Percentiles rank a stretch among this genome's conserved stretches.
Conservation (phyloP, 352 stramenopile genomes). For the Globisporangium emineosum region DNA sequence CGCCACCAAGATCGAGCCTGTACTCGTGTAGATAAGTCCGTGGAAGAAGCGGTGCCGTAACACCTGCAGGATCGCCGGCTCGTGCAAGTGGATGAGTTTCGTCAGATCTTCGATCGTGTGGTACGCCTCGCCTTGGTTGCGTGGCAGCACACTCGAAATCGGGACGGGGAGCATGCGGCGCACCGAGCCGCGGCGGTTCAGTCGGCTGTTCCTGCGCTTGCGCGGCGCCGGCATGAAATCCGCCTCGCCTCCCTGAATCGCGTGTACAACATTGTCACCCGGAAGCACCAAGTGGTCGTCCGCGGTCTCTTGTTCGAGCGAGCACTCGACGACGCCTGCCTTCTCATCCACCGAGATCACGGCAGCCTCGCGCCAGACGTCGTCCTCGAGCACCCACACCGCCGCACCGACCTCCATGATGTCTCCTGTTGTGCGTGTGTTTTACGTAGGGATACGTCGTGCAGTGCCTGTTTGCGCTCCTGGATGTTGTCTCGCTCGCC, state of each 20-base stretch:
- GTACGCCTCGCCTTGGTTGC: constrained; percentile 56
- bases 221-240: constrained; percentile 43
- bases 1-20: constrained; percentile 80
- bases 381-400: constrained; percentile 73
- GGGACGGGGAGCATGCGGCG: constrained; percentile 34
- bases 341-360: constrained; percentile 43
- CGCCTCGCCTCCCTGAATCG: constrained; percentile 24
- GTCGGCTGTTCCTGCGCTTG: constrained; percentile 43
- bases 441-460: no score
- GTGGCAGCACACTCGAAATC: constrained; percentile 46
- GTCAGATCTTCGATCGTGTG: constrained; percentile 85
- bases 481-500: no score
- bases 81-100: constrained; percentile 88
- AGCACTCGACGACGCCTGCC: constrained; percentile 48
- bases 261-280: constrained; percentile 21
- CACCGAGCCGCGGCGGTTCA: constrained; percentile 35
- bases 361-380: constrained; percentile 73
- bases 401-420: constrained; percentile 68
- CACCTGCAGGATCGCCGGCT: constrained; percentile 89
- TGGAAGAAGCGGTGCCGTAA: constrained; percentile 78
- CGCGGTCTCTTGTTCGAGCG: constrained; percentile 42
- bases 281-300: constrained; percentile 34
- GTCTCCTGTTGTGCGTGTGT: no score
- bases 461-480: no score
- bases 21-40: constrained; percentile 89